Conservation (phyloP, 163 green algal species). For the Scenedesmus sp. region DNA sequence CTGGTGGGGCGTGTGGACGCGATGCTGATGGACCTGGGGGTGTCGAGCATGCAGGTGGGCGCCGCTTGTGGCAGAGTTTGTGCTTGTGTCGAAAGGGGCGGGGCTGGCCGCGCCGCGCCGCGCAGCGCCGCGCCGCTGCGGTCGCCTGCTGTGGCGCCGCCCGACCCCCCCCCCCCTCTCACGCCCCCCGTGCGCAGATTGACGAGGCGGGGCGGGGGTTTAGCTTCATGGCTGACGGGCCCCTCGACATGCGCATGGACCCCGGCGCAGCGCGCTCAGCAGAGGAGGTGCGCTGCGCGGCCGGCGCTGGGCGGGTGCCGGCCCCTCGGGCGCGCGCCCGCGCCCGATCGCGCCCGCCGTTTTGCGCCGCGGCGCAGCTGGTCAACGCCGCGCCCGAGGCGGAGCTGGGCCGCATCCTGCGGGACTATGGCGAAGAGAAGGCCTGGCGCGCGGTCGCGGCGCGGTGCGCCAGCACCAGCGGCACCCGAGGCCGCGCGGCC, state of each 20-base stretch:
- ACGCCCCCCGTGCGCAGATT: slow-evolving; percentile 89
- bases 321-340: no score
- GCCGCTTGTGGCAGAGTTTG: background rate
- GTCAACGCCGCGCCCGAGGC: slow-evolving; percentile 90
- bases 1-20: slow-evolving; percentile 45
- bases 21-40: slow-evolving; percentile 91
- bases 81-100: background rate
- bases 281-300: slow-evolving; percentile 54
- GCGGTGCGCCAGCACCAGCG: slow-evolving; percentile 45
- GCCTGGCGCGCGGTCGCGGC: slow-evolving; percentile 81
- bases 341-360: no score
- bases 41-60: slow-evolving; percentile 68
- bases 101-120: no score
- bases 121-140: no score
- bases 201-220: slow-evolving; percentile 37
- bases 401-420: slow-evolving; percentile 85
- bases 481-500: background rate
- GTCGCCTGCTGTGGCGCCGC: no score
- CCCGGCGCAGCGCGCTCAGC: slow-evolving; percentile 55
- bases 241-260: slow-evolving; percentile 51
- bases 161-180: no score
- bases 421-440: slow-evolving; percentile 95
- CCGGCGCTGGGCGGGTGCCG: no score
- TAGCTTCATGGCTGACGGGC: slow-evolving; percentile 41
- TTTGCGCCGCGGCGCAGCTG: slow-evolving; percentile 51